Base-by-base conservation (phyloP, 352 stramenopile species). In the Ophiocytium majus region DNA sequence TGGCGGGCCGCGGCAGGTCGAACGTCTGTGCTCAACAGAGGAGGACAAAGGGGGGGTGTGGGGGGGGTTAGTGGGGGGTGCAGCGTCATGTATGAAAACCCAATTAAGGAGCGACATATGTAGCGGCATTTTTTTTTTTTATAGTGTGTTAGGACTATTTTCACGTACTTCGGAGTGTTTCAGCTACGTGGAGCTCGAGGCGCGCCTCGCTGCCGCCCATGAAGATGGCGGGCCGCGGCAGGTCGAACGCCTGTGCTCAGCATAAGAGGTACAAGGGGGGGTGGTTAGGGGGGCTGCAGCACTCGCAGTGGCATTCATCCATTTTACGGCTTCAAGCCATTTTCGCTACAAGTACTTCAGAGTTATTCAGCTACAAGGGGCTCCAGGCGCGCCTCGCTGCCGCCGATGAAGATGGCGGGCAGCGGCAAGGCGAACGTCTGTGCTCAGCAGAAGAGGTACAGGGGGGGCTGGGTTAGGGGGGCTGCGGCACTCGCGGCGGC, bases 21-120 rank as follows among this genome's bases (percentile, higher is more conserved):
- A 80, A 86, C 10, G 43, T 50, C 76, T 86, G 82, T 28, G 82
- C 76, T 37, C n/a, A n/a, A n/a, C n/a, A n/a, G n/a, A n/a, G n/a
- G n/a, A n/a, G n/a, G n/a, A n/a, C n/a, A n/a, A 78, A 32, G 28
- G 28, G 34, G 31, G 66, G 28, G 31, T 19, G 28, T 14, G 31
- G 31, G 28, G 34, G 28, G 31, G 31, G 66, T 36, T 19, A 37
- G 66, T 19, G n/a, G 66, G 34, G 34, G n/a, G 23, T 31, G 23
- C 9, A 14, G 23, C n/a, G 63, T 74, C n/a, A 31, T 74, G 63
- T 23, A 14, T 74, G 63, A 74, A 1, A 31, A 5, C 63, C 63
- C 63, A 10, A 74, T 74, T 28, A 74, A 74, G 63, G 9, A 23
- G 31, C 63, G 31, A 0, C 63, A 0, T 71, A 28, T 10, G 31